These are phyloP conservation scores for Botrytis fabae DNA, from an alignment of 2,329 filamentous ascomycete species.

Conservation along the genomic window DNA sequence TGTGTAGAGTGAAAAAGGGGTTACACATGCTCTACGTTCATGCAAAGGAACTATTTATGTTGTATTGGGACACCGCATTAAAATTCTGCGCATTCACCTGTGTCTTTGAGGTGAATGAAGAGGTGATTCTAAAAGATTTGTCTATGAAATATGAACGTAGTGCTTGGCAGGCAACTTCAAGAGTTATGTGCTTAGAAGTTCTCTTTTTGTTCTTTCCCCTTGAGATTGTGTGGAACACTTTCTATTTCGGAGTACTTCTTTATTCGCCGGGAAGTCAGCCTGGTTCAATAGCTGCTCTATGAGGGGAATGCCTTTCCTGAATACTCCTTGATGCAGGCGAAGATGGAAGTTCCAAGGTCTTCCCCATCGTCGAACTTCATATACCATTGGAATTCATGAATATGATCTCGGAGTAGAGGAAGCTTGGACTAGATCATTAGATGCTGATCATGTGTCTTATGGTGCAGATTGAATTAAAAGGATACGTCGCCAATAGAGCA, in stretches of 20 bases:
- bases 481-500: neutral
- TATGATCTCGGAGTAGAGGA: neutral
- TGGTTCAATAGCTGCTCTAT: too few species aligned
- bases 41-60: neutral
- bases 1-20: neutral
- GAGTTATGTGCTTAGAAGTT: neutral
- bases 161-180: neutral
- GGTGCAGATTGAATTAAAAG: neutral
- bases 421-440: neutral
- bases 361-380: neutral
- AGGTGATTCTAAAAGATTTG: neutral
- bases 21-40: neutral
- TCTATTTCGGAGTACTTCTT: too few species aligned
- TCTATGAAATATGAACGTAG: neutral
- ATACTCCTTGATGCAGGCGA: neutral
- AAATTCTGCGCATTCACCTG: neutral
- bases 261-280: too few species aligned
- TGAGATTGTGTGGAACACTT: neutral
- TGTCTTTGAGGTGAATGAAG: neutral
- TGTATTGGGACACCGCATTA: neutral
- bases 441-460: neutral
- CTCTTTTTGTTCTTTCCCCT: fast-evolving
- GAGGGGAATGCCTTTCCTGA: too few species aligned
- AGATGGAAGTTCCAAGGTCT: neutral
- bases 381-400: neutral